These are phyloP conservation scores for Senecio squalidus DNA, from an alignment of 140 eudicot species.

Conservation along the genomic window DNA sequence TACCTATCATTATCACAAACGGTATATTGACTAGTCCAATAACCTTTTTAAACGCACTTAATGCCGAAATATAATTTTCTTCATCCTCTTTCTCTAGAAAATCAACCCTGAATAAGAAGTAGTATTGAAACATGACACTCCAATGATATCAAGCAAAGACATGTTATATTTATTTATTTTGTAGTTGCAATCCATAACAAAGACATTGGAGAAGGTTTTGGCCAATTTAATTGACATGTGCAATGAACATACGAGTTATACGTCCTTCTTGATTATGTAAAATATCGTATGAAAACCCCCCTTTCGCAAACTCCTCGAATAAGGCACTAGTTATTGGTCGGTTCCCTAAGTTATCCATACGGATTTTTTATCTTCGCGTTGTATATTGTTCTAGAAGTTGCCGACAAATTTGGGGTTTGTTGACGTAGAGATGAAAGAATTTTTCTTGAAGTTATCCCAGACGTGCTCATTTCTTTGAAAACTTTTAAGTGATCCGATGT, in stretches of 20 bases:
- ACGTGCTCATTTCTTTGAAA: neutral
- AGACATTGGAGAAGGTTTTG: neutral
- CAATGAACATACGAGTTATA: neutral
- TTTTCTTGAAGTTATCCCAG: neutral
- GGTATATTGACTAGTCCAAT: no score
- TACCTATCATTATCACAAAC: no score
- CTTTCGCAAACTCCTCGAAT: neutral
- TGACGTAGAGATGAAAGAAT: neutral
- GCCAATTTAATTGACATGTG: neutral
- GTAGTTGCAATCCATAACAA: slow-evolving; percentile 10
- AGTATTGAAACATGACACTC: no score
- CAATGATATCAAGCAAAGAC: no score
- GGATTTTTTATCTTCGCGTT: neutral
- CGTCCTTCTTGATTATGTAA: neutral
- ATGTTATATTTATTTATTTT: slow-evolving; percentile 6
- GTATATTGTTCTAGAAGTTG: no score
- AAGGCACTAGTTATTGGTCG: neutral
- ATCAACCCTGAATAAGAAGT: no score
- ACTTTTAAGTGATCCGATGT: neutral
- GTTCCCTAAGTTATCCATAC: neutral
- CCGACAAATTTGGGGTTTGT: neutral
- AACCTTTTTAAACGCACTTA: no score
- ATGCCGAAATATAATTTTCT: no score
- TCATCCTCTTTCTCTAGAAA: no score
- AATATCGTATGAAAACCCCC: neutral